Base-by-base conservation (phyloP, 2,329 filamentous ascomycete genomes). In the Graphilbum ipis-grandicollis region DNA sequence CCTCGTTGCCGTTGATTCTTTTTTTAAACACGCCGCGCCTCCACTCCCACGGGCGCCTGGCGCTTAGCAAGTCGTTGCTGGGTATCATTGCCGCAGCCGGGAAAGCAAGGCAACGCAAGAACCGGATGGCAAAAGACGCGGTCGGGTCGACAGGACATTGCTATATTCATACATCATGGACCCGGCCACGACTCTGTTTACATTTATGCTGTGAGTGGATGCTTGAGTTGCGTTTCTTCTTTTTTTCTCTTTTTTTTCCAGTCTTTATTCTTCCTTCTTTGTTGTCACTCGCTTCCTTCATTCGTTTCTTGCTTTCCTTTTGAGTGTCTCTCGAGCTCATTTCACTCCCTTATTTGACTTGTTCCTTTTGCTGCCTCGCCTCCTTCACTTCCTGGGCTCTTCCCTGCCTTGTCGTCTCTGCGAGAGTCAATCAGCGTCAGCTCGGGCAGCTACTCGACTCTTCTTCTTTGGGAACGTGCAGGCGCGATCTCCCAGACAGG, bases 111-210 rank as follows among this genome's bases (percentile, higher is more conserved):
- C n/a, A n/a, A n/a, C n/a, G n/a, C 21, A 23, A 28, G 14, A 7
- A 28, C 9, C 9, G 14, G 26, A 28, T 5, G 26, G 14, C 8
- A 28, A 12, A n/a, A 7, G 26, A 28, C 9, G 8, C 9, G 26
- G 6, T 13, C 26, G 26, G 5, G 26, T 7, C 9, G 10, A 13
- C 14, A 28, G 10, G 10, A 28, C 26, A 8, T 25, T 13, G 26
- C 26, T 13, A 28, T 28, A 28, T 28, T 9, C 14, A 28, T 13
- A 13, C n/a, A 17, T 37, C 51, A 71, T 73, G 68, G 68, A 73
- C 54, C 68, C 68, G 37, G 63, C 63, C 31, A 78, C 74, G 18
- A 75, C 75, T 41, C 69, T 80, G 46, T 66, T 78, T 51, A 78
- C 75, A 42, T 79, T 80, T 53, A 65, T 74, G 56, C 56, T 77